Base-by-base conservation (phyloP, 495 filamentous ascomycete species). In the Aspergillus baeticus region DNA sequence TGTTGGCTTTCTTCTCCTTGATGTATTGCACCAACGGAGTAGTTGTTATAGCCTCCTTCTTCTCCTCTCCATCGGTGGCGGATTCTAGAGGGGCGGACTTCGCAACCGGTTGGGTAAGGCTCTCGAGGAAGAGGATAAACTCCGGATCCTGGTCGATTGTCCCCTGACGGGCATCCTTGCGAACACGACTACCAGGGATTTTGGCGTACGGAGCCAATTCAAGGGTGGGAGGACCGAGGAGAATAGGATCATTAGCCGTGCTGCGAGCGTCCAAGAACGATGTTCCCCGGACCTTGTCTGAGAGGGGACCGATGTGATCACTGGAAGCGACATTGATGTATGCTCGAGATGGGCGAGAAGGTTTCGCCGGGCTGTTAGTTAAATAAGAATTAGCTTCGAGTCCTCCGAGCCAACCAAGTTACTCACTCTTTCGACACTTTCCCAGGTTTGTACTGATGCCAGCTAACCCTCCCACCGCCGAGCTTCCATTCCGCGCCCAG, bases 141-240 rank as follows among this genome's bases (percentile, higher is more conserved):
- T 98, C 94, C 0, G 87, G 84, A 67, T 98, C 94, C 63, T 93
- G 91, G 61, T 98, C 94, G 55, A 98, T 97, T 5, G 90, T 95
- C 39, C 95, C 94, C 67, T 96, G 90, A 3, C 93, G 86, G 55
- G 82, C 82, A 77, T 98, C 94, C 43, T 83, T 81, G 20, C 90
- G 85, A 18, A 73, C 67, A 35, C 78, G 77, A 62, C 80, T 86
- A 56, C 86, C 88, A 14, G 95, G 91, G 0, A 87, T 80, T 60
- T 90, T 89, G 47, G 89, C 87, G 69, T 91, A 94, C 3, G 88
- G 83, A 21, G 94, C 83, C 63, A 90, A 88, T 63, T 97, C 92
- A 13, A 96, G 74, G 10, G 79, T 76, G 0, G 92, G 92, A 14
- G 87, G 89, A 0, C 85, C 87, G 23, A 91, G 68, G 6, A 93